Evolutionary conservation across 2,329 filamentous ascomycete species (phyloP), one percentile per base, ranked within the genome.

Genomic region (Calonectria crousiana): DNA sequence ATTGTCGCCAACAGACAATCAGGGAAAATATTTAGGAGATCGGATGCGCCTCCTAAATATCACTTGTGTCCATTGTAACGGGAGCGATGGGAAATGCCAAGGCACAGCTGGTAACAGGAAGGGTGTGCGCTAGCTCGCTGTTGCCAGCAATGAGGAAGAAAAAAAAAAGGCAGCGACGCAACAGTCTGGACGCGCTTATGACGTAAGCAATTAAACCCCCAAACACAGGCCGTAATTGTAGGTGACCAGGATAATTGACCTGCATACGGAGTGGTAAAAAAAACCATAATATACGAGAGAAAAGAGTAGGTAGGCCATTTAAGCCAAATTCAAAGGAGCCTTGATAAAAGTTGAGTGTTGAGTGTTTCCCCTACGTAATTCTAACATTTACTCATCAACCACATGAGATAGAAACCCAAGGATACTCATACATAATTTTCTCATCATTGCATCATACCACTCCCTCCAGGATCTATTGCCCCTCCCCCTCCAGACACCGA

Each of bases 391-490:
- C 64, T 74, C 64, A 49, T 72, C 62, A 73, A 73, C 44, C 44
- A 23, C 51, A 75, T 73, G 66, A 76, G 51, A 52, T 71, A 65
- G 58, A 64, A 66, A 67, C 56, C 60, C 74, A 65, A 72, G 51
- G 13, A 67, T 70, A 74, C 74, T 75, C 44, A 60, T 75, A 74
- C 75, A 77, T 51, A 41, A 36, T 67, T 47, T 65, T 67, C 44
- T 62, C 16, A 68, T 80, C 71, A 77, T 62, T 79, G 69, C 78
- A 81, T 81, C 71, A 77, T 72, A 56, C 77, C 75, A 38, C 67
- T 71, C 20, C 72, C 47, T 38, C 71, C 62, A 28, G 52, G 38
- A 30, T 62, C 68, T 56, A 67, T 53, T 9, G 69, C 72, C 8
- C 34, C 68, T n/a, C 71, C 49, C 11, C 68, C 73, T 36, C 53